Evolutionary conservation across 331 rosid species (phyloP).

Genomic region (Phaseolus coccineus): DNA sequence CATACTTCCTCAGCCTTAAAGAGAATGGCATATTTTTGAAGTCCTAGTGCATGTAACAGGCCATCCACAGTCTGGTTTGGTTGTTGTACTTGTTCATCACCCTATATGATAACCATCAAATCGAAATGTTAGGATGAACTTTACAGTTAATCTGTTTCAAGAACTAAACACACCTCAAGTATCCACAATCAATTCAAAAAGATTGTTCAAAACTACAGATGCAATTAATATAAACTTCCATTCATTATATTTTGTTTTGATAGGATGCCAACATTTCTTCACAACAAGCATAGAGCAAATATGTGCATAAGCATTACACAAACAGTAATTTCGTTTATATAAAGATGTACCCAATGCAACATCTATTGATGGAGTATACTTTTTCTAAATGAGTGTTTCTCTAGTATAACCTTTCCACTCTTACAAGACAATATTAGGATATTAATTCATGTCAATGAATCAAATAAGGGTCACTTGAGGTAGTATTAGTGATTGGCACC

Average conservation of each 20-base stretch:
- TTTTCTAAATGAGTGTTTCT: not conserved
- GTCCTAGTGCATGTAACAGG: slow-evolving; percentile 75
- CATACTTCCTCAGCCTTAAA: slow-evolving; percentile 98
- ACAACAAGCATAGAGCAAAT: not conserved
- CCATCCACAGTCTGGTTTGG: slow-evolving; percentile 80
- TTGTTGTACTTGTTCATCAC: slow-evolving; percentile 73
- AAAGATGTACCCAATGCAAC: not conserved
- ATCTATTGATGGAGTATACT: not conserved
- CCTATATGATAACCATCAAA: slow-evolving; percentile 56
- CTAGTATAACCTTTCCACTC: not conserved
- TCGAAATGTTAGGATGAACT: slow-evolving; percentile 36
- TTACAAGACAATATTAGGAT: not conserved
- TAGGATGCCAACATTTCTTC: slow-evolving; percentile 18
- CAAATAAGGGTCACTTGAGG: not conserved
- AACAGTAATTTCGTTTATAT: not conserved
- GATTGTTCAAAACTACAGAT: not conserved
- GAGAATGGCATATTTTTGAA: slow-evolving; percentile 80
- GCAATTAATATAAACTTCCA: slow-evolving; percentile 30
- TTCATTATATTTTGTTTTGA: slow-evolving; percentile 26
- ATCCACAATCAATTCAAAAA: slow-evolving; percentile 29
- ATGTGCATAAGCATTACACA: not conserved
- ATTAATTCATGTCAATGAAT: not conserved
- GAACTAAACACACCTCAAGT: slow-evolving; percentile 15
- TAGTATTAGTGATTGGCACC: not conserved
- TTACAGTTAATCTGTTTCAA: slow-evolving; percentile 25